Conservation (phyloP, 805 yeast species). For the Ascoidea asiatica region DNA sequence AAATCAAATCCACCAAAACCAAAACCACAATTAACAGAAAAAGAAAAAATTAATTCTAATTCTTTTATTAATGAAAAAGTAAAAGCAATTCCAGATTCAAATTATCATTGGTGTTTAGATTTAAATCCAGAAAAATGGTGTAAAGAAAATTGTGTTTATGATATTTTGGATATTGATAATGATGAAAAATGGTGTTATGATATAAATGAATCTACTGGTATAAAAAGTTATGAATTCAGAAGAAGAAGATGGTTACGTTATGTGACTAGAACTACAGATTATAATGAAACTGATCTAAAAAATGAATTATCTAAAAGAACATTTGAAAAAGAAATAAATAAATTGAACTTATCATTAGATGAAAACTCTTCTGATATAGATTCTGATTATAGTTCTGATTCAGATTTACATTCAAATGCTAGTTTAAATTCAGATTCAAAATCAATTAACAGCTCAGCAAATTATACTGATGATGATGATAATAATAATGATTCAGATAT, state of each 20-base stretch:
- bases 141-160: slow-evolving; percentile 29
- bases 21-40: slow-evolving; percentile 13
- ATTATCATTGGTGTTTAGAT: slow-evolving; percentile 52
- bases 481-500: neutral
- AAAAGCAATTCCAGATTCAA: slow-evolving; percentile 8
- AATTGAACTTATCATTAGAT: neutral
- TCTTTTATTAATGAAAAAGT: slow-evolving; percentile 11
- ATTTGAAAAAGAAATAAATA: neutral
- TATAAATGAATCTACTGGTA: slow-evolving; percentile 14
- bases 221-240: slow-evolving; percentile 26
- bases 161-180: slow-evolving; percentile 46
- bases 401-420: no score
- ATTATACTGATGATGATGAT: neutral
- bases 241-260: slow-evolving; percentile 56
- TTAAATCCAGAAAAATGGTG: slow-evolving; percentile 57
- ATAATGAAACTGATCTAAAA: slow-evolving; percentile 9
- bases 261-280: slow-evolving; percentile 12
- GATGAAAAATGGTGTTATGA: slow-evolving; percentile 87
- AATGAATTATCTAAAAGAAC: neutral
- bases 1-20: slow-evolving; percentile 5
- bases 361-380: neutral
- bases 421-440: no score
- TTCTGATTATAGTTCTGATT: neutral
- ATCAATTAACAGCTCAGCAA: neutral
- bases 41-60: slow-evolving; percentile 8